These are phyloP conservation scores for Theobroma cacao DNA, from an alignment of 345 rosid species.

Conservation along the genomic window DNA sequence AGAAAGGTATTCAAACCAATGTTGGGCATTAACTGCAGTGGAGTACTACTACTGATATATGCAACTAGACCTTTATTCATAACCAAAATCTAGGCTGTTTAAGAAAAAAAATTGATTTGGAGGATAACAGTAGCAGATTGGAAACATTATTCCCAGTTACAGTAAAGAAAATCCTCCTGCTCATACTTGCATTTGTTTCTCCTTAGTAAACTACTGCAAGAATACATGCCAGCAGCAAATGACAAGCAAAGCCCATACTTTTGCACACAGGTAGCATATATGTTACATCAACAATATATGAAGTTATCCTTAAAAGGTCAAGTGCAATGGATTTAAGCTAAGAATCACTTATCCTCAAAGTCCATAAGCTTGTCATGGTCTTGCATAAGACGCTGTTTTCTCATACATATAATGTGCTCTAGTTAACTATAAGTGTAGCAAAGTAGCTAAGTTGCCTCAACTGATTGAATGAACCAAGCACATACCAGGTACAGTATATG, in stretches of 20 bases:
- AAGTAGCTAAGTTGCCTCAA: not conserved
- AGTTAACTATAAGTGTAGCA: not conserved
- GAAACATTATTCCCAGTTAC: not conserved
- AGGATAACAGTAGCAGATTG: not conserved
- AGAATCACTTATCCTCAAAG: not conserved
- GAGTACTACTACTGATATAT: not conserved
- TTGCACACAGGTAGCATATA: not conserved
- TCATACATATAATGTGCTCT: not conserved
- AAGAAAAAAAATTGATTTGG: not conserved
- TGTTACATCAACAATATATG: not conserved
- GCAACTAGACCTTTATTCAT: not conserved
- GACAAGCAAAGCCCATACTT: conserved; percentile 7
- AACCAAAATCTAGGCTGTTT: not conserved
- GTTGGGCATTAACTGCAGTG: not conserved
- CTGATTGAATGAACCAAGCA: conserved; percentile 10
- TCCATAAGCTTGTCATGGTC: not conserved
- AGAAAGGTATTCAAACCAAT: not conserved
- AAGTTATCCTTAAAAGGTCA: not conserved
- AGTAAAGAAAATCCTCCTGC: not conserved
- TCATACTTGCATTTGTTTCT: not conserved
- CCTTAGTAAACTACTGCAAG: not conserved
- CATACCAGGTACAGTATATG: conserved; percentile 90
- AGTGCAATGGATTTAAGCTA: not conserved
- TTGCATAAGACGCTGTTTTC: not conserved
- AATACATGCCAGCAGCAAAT: not conserved